phyloP scores from a whole-genome alignment of 2,329 filamentous ascomycete genomes.

The Talaromyces funiculosus region DNA sequence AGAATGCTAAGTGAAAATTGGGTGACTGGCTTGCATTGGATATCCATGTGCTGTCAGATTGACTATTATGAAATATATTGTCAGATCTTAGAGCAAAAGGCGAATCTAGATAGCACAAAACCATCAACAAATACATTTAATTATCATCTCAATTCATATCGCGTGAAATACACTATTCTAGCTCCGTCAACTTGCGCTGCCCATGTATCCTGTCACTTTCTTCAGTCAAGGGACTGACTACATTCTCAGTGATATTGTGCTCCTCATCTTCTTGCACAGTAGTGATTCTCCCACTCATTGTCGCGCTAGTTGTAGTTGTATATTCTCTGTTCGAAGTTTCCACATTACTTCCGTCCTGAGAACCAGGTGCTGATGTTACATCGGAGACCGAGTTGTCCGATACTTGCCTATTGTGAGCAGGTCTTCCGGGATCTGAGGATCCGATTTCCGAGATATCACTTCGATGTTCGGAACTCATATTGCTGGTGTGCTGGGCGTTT shows the following conservation, averaged over 20 bases:
- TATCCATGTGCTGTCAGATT: background rate
- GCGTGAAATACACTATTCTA: background rate
- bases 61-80: background rate
- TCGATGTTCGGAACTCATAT: constrained; percentile 2
- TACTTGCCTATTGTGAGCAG: background rate
- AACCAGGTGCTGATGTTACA: background rate
- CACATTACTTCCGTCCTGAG: background rate
- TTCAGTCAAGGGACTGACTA: background rate
- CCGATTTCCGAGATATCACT: constrained; percentile 13
- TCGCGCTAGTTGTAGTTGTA: background rate
- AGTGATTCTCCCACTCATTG: background rate
- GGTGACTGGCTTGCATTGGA: background rate
- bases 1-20: background rate
- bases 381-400: constrained; percentile 10
- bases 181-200: background rate
- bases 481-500: constrained; percentile 1
- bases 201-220: background rate
- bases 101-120: background rate
- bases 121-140: background rate
- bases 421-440: background rate
- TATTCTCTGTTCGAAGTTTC: constrained; percentile 1
- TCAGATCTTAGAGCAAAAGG: background rate
- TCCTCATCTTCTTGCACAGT: constrained; percentile 13
- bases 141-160: background rate
- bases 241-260: background rate